Conservation (phyloP, 176 grass and related monocot species). For the Phragmites australis region DNA sequence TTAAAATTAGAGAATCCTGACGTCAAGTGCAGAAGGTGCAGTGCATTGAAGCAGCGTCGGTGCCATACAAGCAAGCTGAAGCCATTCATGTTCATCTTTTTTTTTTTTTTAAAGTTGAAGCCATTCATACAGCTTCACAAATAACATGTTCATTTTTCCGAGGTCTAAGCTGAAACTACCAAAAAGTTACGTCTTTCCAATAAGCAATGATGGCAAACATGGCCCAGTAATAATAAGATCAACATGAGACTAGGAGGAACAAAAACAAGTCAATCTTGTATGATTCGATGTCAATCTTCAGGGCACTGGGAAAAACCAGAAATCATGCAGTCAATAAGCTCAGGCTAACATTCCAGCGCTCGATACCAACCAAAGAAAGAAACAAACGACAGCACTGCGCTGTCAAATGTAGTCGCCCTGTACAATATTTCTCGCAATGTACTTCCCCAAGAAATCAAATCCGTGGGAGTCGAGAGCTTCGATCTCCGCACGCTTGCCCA, state of each 20-base stretch:
- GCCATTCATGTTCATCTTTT: too few relatives aligned
- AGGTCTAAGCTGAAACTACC: too few relatives aligned
- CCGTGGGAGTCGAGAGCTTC: constrained; percentile 87
- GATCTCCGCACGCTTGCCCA: constrained; percentile 70
- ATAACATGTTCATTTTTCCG: too few relatives aligned
- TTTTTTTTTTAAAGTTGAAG: too few relatives aligned
- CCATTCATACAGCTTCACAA: too few relatives aligned
- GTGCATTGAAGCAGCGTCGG: background rate
- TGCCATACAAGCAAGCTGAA: background rate
- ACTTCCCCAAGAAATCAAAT: constrained; percentile 86
- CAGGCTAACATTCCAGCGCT: background rate
- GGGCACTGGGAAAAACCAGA: background rate
- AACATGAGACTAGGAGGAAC: background rate
- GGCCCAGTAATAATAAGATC: too few relatives aligned
- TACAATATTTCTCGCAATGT: constrained; percentile 84
- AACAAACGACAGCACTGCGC: background rate
- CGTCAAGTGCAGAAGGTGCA: too few relatives aligned
- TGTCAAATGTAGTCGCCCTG: constrained; percentile 82
- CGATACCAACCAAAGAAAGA: background rate
- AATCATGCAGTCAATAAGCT: background rate
- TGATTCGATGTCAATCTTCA: background rate
- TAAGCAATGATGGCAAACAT: too few relatives aligned
- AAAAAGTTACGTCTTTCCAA: too few relatives aligned
- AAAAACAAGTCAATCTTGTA: background rate
- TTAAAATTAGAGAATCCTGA: too few relatives aligned